Percentiles rank a stretch among this genome's conserved stretches.
Evolutionary conservation across 2,329 filamentous ascomycete genomes (phyloP).

Genomic region (Lithohypha guttulata): DNA sequence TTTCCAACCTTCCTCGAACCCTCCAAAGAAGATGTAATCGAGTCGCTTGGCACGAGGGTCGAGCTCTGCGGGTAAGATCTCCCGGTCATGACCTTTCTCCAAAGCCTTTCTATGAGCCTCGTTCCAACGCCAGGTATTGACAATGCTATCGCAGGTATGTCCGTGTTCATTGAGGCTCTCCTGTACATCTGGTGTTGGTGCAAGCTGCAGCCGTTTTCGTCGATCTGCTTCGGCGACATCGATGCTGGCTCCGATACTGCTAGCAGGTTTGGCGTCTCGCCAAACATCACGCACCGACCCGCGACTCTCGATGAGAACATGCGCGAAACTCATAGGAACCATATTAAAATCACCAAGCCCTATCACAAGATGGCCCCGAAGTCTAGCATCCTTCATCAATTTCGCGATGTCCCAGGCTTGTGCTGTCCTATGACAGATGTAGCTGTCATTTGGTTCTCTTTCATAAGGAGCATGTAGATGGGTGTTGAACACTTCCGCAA

Average conservation of each 20-base stretch:
- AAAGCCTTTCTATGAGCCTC: slow-evolving; percentile 58
- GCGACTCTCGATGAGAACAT: slow-evolving; percentile 69
- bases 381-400: slow-evolving; percentile 68
- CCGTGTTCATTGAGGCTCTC: slow-evolving; percentile 75
- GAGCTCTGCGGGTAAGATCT: slow-evolving; percentile 52
- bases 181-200: slow-evolving; percentile 55
- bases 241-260: slow-evolving; percentile 63
- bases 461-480: slow-evolving; percentile 88
- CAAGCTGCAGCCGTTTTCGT: slow-evolving; percentile 37
- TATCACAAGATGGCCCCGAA: slow-evolving; percentile 71
- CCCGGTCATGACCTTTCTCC: slow-evolving; percentile 51
- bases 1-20: slow-evolving; percentile 44
- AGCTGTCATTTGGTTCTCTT: slow-evolving; percentile 65
- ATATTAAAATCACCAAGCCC: slow-evolving; percentile 95
- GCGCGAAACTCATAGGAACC: slow-evolving; percentile 74
- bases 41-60: slow-evolving; percentile 75
- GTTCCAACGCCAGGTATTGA: slow-evolving; percentile 92
- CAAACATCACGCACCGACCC: slow-evolving; percentile 73
- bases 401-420: slow-evolving; percentile 95
- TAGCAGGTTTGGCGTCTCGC: slow-evolving; percentile 73
- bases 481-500: slow-evolving; percentile 85
- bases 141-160: slow-evolving; percentile 70
- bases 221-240: slow-evolving; percentile 58
- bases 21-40: slow-evolving; percentile 78
- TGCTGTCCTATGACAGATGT: slow-evolving; percentile 78